Evolutionary conservation across 2,329 filamentous ascomycete species (phyloP), one percentile per base, ranked within the genome.

Genomic region (Chrysoporthe austroafricana): DNA sequence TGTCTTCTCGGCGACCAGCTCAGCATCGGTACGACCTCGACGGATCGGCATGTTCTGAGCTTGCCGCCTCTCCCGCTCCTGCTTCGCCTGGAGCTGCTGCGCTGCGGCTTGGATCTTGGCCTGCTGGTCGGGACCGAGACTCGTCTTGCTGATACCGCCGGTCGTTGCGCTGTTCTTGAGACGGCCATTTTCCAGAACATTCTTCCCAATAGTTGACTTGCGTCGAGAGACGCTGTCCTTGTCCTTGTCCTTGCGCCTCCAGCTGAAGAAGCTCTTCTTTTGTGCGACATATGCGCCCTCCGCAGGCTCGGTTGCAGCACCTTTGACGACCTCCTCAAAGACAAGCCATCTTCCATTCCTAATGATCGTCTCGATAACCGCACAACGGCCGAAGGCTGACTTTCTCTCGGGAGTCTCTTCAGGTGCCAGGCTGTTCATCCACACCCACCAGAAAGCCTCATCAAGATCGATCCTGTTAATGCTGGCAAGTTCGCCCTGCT

Each of bases 391-490:
- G 77, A 99, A 99, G 0, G 94, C 93, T 6, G 94, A 91, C 77
- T 99, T 99, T 69, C 96, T 89, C 59, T 90, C 86, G 0, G 89
- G 80, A 0, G 94, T 92, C 80, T 99, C 96, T 75, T 99, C 96
- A 0, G 69, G 91, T 1, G 95, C 94, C 74, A 99, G 82, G 83
- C 95, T 98, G 73, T 89, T 96, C 85, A 99, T 98, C 96, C 96
- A 99, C 4, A 98, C 96, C 95, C 96, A 98, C 96, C 96, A 99
- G 78, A 99, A 99, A 1, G 94, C 91, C 77, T 98, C 95, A 73
- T 99, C 96, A 5, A 99, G 84, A 70, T 96, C 90, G 67, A 98
- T 87, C 48, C 86, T 86, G 34, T 88, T 91, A 75, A 99, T 97
- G 76, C 94, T 98, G 42, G 96, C 96, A 67, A 99, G 85, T 83